Conservation (phyloP, 1,139 yeast genomes). For the Pichia sp. region DNA sequence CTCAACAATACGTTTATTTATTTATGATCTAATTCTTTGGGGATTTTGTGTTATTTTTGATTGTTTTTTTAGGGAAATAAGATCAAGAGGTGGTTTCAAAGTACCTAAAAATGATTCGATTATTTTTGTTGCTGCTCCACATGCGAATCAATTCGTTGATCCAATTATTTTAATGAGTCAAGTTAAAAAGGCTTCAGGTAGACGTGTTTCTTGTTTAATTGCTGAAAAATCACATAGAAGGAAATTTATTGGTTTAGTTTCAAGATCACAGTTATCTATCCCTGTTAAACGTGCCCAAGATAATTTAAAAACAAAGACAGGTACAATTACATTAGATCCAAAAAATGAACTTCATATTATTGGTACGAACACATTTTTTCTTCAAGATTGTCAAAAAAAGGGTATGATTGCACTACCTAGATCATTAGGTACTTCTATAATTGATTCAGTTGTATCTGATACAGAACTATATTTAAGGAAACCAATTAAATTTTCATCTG, state of each 20-base stretch:
- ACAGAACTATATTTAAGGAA: slow-evolving; percentile 64
- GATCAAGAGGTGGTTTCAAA: slow-evolving; percentile 86
- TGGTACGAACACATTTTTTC: slow-evolving; percentile 64
- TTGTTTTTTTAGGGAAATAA: slow-evolving; percentile 77
- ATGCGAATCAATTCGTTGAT: slow-evolving; percentile 94
- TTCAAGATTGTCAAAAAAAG: slow-evolving; percentile 54
- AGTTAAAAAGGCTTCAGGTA: slow-evolving; percentile 61
- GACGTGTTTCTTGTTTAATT: slow-evolving; percentile 78
- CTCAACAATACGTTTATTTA: slow-evolving; percentile 23
- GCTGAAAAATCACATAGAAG: slow-evolving; percentile 77
- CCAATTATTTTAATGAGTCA: slow-evolving; percentile 82
- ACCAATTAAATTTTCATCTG: slow-evolving; percentile 49
- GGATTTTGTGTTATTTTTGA: slow-evolving; percentile 30
- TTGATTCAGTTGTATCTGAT: slow-evolving; percentile 65
- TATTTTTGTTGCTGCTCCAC: slow-evolving; percentile 96
- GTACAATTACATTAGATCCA: slow-evolving; percentile 31
- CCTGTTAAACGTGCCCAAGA: slow-evolving; percentile 94
- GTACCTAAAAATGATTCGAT: slow-evolving; percentile 82
- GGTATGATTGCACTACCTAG: slow-evolving; percentile 77
- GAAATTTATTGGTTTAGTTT: slow-evolving; percentile 65
- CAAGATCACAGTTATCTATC: slow-evolving; percentile 72
- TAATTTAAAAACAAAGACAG: slow-evolving; percentile 40
- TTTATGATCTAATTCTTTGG: slow-evolving; percentile 35
- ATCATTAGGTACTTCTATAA: slow-evolving; percentile 71
- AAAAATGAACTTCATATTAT: slow-evolving; percentile 43